These are phyloP conservation scores for Ustilaginoidea virens DNA, from an alignment of 2,329 filamentous ascomycete genomes.

Conservation along the genomic window DNA sequence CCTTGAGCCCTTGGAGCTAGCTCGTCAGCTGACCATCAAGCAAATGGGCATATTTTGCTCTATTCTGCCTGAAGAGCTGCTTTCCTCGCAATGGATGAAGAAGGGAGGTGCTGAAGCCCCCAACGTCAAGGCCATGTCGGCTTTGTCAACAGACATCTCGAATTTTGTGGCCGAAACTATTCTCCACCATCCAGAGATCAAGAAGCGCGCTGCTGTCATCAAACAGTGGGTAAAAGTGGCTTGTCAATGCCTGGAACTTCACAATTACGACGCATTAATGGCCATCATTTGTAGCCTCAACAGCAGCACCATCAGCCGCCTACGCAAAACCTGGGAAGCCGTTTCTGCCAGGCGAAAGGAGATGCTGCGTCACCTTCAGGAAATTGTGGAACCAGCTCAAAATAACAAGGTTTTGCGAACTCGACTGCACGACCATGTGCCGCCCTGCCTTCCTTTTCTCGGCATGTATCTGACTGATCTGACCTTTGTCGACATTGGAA, in stretches of 20 bases:
- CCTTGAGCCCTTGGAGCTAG: constrained; percentile 81
- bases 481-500: constrained; percentile 90
- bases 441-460: constrained; percentile 87
- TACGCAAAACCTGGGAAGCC: constrained; percentile 84
- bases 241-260: constrained; percentile 68
- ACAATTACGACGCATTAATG: constrained; percentile 96
- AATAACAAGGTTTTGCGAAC: constrained; percentile 82
- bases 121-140: constrained; percentile 89
- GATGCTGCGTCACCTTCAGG: constrained; percentile 61
- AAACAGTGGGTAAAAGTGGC: constrained; percentile 99
- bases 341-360: constrained; percentile 74
- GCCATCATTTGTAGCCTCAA: constrained; percentile 91
- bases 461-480: constrained; percentile 94
- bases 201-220: constrained; percentile 78
- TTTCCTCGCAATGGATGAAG: constrained; percentile 90
- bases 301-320: constrained; percentile 74
- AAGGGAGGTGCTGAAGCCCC: constrained; percentile 62
- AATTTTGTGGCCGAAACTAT: constrained; percentile 91
- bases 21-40: constrained; percentile 82
- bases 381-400: constrained; percentile 75
- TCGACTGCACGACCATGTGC: constrained; percentile 70
- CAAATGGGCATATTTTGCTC: constrained; percentile 84
- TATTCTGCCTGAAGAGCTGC: constrained; percentile 80
- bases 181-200: constrained; percentile 72
- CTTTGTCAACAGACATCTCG: constrained; percentile 79